A percentile compares a stretch with the other conserved stretches of the same genome.
Conservation (phyloP, 176 grass and related monocot genomes). For the Cymbopogon citratus region DNA sequence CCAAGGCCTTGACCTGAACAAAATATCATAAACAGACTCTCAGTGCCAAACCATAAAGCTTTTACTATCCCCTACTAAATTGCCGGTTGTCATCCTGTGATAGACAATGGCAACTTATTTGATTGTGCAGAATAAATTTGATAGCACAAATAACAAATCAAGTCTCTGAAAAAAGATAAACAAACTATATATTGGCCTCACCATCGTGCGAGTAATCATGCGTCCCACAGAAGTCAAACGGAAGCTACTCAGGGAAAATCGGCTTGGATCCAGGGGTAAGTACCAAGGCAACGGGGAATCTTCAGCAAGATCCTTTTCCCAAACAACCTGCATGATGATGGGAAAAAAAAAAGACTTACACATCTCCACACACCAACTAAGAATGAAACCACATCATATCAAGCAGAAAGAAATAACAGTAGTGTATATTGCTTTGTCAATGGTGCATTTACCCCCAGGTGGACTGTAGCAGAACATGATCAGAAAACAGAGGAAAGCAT, state of each 20-base stretch:
- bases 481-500: neutral
- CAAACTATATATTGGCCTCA: constrained; percentile 16
- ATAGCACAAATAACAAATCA: neutral
- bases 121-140: neutral
- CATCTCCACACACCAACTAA: neutral
- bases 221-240: constrained; percentile 80
- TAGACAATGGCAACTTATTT: constrained; percentile 17
- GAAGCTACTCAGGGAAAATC: constrained; percentile 84
- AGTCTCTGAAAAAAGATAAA: neutral
- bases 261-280: constrained; percentile 78
- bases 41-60: neutral
- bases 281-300: constrained; percentile 94
- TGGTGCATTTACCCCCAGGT: neutral
- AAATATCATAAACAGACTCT: constrained; percentile 11
- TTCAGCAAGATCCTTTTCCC: constrained; percentile 75
- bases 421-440: neutral
- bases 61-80: neutral
- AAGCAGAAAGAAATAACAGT: constrained; percentile 15
- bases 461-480: constrained; percentile 3
- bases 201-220: constrained; percentile 70
- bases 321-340: constrained; percentile 71
- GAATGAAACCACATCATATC: constrained; percentile 9
- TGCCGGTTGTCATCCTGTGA: neutral
- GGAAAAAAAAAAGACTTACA: neutral
- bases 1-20: constrained; percentile 81